These are phyloP conservation scores for Calonectria hawksworthii DNA, from an alignment of 2,329 filamentous ascomycete species.

Conservation along the genomic window DNA sequence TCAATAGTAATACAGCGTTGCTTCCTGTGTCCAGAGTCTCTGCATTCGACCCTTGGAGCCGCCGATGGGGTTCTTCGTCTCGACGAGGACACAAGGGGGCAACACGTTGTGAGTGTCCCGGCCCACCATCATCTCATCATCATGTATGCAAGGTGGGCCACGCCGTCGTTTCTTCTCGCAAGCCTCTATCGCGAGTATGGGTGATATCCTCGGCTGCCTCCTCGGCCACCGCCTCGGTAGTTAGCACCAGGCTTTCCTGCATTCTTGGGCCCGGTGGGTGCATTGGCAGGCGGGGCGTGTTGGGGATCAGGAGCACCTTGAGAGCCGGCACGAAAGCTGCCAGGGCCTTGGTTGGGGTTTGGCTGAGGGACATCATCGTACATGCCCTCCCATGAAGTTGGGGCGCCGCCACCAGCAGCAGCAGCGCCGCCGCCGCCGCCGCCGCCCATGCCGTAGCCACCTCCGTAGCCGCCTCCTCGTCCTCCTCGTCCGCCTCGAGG, in stretches of 20 bases:
- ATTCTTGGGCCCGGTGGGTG: constrained; percentile 96
- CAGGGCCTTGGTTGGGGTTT: constrained; percentile 64
- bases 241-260: constrained; percentile 92
- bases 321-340: constrained; percentile 60
- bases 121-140: not conserved
- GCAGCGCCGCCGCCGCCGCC: constrained; percentile 50
- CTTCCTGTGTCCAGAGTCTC: constrained; percentile 7
- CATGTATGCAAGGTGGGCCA: not conserved
- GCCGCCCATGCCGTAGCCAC: constrained; percentile 39
- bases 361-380: constrained; percentile 96
- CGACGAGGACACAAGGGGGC: not conserved
- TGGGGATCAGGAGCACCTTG: constrained; percentile 58
- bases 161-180: not conserved
- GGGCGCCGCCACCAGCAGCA: constrained; percentile 68
- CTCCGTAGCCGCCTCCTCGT: constrained; percentile 47
- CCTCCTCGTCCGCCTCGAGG: constrained; percentile 51
- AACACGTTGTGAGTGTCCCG: not conserved
- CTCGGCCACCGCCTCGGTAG: constrained; percentile 90
- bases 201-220: constrained; percentile 82
- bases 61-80: not conserved
- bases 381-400: constrained; percentile 97
- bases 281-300: constrained; percentile 67
- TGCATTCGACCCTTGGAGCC: not conserved
- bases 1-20: constrained; percentile 21
- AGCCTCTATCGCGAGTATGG: constrained; percentile 70